Base-by-base conservation (phyloP, 2,329 filamentous ascomycete species). In the Fusarium sp. region DNA sequence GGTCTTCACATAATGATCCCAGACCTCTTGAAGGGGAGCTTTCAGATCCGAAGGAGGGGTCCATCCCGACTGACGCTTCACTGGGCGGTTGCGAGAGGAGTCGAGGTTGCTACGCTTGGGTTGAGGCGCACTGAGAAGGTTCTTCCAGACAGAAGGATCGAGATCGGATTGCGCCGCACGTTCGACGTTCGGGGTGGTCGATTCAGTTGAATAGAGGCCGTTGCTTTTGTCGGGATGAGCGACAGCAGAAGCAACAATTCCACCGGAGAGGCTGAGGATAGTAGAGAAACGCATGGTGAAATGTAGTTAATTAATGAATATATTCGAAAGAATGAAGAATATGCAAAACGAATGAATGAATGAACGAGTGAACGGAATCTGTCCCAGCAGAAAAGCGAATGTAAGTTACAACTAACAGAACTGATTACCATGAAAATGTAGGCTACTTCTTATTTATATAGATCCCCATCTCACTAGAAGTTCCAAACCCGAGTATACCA, bases 1-100 rank as follows among this genome's bases (percentile, higher is more conserved):
- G 49, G 64, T 68, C 17, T 47, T 56, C 30, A 53, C 45, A 8
- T 65, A 67, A n/a, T 65, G 67, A 5, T 61, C 37, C 67, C 67
- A 71, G 22, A 70, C 68, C 22, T 70, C 67, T 14, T 45, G 32
- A 6, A 70, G 40, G 24, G 67, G 59, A 32, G 54, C 49, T 9
- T 49, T 53, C 11, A 71, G 11, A 19, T 61, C 35, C 0, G 67
- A 41, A 2, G 68, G 67, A 5, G 68, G 68, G 64, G 56, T 68
- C 67, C 64, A 70, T 49, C 67, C 67, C 41, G 43, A 55, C 28
- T 69, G 67, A 0, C 68, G 67, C 52, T 71, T 70, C 3, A 45
- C 40, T 6, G 68, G 68, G 24, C 68, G 68, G 47, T 71, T 71
- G 4, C 46, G 51, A 24, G 55, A n/a, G 1, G 51, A 14, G 1